A percentile compares a stretch with the other conserved stretches of the same genome.
phyloP scores from a whole-genome alignment of 2,329 filamentous ascomycete species.

The Orbilia oligospora region DNA sequence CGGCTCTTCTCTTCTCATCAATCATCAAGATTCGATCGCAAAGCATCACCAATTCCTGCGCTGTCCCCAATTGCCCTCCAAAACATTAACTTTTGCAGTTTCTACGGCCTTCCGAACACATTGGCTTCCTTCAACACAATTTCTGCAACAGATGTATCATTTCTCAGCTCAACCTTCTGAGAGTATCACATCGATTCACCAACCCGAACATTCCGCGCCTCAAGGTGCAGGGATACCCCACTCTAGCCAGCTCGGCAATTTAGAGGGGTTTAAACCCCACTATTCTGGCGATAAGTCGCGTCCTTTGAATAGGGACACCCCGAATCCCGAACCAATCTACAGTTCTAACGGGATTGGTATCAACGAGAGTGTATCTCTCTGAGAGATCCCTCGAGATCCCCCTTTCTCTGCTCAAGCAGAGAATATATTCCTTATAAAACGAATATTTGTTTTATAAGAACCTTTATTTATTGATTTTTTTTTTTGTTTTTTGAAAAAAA shows the following conservation, averaged over 20 bases:
- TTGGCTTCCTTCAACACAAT: no score
- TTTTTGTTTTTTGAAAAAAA: neutral
- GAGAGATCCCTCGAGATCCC: no score
- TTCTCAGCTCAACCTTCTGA: neutral
- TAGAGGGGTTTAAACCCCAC: constrained; percentile 1
- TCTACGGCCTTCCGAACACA: no score
- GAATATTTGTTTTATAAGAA: neutral
- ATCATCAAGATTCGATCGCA: constrained; percentile 21
- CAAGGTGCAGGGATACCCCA: no score
- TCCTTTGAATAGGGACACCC: neutral
- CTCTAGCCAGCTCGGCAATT: neutral
- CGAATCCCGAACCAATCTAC: neutral
- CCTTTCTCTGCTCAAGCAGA: no score
- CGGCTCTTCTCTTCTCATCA: neutral
- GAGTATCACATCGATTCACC: no score
- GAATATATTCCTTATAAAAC: no score
- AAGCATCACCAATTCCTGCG: constrained; percentile 7
- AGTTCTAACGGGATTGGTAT: neutral
- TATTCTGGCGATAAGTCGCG: neutral
- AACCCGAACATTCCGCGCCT: no score
- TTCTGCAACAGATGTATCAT: no score
- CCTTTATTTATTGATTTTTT: no score
- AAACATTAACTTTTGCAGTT: neutral
- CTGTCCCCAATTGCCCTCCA: neutral
- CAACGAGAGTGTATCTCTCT: neutral